Evolutionary conservation across 495 filamentous ascomycete genomes (phyloP).

Genomic region (Halenospora varia): DNA sequence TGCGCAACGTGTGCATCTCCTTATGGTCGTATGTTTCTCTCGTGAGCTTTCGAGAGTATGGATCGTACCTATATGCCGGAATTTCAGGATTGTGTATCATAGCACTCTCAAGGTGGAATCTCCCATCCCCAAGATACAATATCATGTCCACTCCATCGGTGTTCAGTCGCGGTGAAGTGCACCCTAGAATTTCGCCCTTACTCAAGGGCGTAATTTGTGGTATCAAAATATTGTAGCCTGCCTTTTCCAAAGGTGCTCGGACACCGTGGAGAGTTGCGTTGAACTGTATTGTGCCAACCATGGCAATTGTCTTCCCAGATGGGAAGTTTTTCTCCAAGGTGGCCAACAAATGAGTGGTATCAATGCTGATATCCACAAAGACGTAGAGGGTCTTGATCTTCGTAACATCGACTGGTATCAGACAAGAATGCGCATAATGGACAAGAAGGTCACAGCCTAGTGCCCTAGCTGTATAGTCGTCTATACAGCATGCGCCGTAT

Average conservation of each 20-base stretch:
- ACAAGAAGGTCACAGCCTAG: slow-evolving; percentile 93
- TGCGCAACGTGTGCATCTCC: slow-evolving; percentile 79
- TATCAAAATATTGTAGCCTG: slow-evolving; percentile 78
- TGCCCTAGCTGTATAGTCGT: slow-evolving; percentile 94
- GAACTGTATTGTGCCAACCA: slow-evolving; percentile 98
- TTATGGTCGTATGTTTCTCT: slow-evolving; percentile 85
- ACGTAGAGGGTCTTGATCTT: slow-evolving; percentile 95
- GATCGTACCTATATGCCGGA: slow-evolving; percentile 94
- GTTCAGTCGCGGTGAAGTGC: slow-evolving; percentile 77
- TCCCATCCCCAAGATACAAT: slow-evolving; percentile 90
- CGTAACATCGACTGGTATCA: slow-evolving; percentile 94
- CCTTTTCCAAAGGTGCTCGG: slow-evolving; percentile 66
- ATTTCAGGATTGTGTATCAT: slow-evolving; percentile 97
- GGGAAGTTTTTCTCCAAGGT: slow-evolving; percentile 88
- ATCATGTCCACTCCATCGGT: slow-evolving; percentile 64
- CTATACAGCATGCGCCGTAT: slow-evolving; percentile 97
- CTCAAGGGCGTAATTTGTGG: slow-evolving; percentile 91
- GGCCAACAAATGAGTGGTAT: slow-evolving; percentile 76
- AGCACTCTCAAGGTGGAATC: slow-evolving; percentile 95
- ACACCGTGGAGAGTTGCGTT: slow-evolving; percentile 91
- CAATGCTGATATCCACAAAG: slow-evolving; percentile 97
- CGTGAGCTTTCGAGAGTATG: slow-evolving; percentile 88
- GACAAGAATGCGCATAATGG: slow-evolving; percentile 94
- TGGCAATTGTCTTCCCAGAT: slow-evolving; percentile 77
- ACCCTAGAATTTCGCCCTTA: slow-evolving; percentile 93